Conservation (phyloP, 1,139 yeast genomes). For the Yarrowia galli region DNA sequence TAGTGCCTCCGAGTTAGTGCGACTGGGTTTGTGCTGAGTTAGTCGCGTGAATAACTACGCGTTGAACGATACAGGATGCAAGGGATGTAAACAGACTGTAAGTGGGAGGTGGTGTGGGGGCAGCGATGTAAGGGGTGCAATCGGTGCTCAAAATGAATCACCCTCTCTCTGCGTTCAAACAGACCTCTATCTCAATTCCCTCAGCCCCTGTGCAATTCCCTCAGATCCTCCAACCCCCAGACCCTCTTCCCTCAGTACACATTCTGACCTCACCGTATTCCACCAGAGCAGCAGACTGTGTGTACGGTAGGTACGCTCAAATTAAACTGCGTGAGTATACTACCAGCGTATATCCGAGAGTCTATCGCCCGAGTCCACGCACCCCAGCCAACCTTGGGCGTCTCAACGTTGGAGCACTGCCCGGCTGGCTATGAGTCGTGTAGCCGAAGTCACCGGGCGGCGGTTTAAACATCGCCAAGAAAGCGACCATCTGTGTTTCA, state of each 20-base stretch:
- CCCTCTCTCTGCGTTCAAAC: too few relatives aligned
- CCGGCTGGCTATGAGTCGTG: not conserved
- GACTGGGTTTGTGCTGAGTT: not conserved
- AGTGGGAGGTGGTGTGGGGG: too few relatives aligned
- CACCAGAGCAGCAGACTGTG: not conserved
- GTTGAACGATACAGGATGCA: not conserved
- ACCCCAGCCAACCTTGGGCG: constrained; percentile 1
- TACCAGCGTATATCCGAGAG: constrained; percentile 25
- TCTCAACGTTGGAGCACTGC: constrained; percentile 10
- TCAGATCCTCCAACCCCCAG: too few relatives aligned
- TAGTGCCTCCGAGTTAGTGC: not conserved
- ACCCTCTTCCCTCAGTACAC: too few relatives aligned
- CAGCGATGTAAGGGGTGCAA: too few relatives aligned
- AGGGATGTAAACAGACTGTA: not conserved
- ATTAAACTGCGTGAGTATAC: constrained; percentile 11
- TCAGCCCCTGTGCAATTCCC: too few relatives aligned
- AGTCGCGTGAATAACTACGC: constrained; percentile 9
- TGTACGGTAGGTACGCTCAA: not conserved
- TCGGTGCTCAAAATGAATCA: too few relatives aligned
- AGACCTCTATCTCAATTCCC: too few relatives aligned
- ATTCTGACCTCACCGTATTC: too few relatives aligned
- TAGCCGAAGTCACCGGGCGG: not conserved
- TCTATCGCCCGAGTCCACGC: not conserved
- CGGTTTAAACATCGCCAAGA: not conserved
- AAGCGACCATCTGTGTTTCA: not conserved